Evolutionary conservation across 2,329 filamentous ascomycete genomes (phyloP).

Genomic region (Colletotrichum tamarilloi): DNA sequence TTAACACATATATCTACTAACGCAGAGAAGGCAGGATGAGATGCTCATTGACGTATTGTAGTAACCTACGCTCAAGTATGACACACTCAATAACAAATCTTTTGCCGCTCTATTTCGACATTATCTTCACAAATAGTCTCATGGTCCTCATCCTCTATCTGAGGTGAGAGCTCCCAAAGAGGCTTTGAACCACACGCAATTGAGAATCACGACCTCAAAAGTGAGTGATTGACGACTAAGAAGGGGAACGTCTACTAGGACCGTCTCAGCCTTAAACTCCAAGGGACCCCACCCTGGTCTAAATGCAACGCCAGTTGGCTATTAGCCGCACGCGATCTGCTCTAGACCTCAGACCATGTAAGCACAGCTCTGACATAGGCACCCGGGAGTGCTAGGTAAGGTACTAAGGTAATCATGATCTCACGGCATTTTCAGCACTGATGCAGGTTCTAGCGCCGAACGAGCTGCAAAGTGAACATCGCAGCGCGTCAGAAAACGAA

Average conservation of each 20-base stretch:
- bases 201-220: background rate
- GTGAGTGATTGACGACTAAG: background rate
- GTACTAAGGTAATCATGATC: background rate
- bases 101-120: background rate
- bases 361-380: slow-evolving; percentile 4
- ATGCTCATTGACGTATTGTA: background rate
- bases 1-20: background rate
- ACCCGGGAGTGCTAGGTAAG: too few species aligned
- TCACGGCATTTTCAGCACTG: slow-evolving; percentile 3
- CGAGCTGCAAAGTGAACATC: slow-evolving; percentile 2
- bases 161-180: background rate
- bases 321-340: background rate
- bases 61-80: background rate
- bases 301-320: background rate
- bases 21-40: background rate
- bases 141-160: background rate
- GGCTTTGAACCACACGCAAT: background rate
- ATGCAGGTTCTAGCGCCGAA: slow-evolving; percentile 8
- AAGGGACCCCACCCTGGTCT: background rate
- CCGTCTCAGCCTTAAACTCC: background rate
- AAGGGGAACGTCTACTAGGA: background rate
- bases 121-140: background rate
- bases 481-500: background rate
- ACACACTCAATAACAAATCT: background rate
- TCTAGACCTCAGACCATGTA: background rate